Base-by-base conservation (phyloP, 2,329 filamentous ascomycete genomes). In the Keithomyces neogunnii region DNA sequence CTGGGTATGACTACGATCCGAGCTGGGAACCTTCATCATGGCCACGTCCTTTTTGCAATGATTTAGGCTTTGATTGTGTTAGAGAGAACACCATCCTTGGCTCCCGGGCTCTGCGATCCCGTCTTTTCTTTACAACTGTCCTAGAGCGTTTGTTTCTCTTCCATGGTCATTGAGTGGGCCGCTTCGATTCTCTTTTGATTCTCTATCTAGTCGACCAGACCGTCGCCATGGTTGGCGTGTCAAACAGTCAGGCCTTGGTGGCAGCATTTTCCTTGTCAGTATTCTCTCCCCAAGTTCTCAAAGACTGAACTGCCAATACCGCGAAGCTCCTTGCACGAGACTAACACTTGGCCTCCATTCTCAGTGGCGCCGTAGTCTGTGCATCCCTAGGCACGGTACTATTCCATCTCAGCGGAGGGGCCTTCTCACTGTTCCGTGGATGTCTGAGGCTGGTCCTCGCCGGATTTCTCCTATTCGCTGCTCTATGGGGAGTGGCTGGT, bases 391-490 rank as follows among this genome's bases (percentile, higher is more conserved):
- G 69, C 44, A 70, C 72, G 48, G 65, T 74, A 56, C 66, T 75
- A 63, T 67, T 76, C 58, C 66, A 71, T 54, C 68, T 72, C 55
- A 75, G 68, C 60, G 72, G 73, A 57, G 69, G 77, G 69, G 69
- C 72, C 61, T 70, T 70, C 53, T 65, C 73, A 40, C 64, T 79
- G 53, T 71, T 78, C 62, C 72, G 75, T 65, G 76, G 81, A 68
- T 75, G 77, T 69, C 73, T 75, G 77, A 81, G 79, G 78, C 79
- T 82, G 78, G 78, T 74, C 77, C 78, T 82, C 77, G 67, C 74
- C 60, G 64, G 69, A 57, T 81, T 81, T 62, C 71, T 81, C 60
- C 54, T 72, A 30, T 69, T 72, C 52, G 69, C 76, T 32, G 71
- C 72, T 56, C 67, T 78, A 47, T 83, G 80, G 80, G 77, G 77